Evolutionary conservation across 2,329 filamentous ascomycete species (phyloP), one percentile per base, ranked within the genome.

Genomic region (Curvularia verruculosa): DNA sequence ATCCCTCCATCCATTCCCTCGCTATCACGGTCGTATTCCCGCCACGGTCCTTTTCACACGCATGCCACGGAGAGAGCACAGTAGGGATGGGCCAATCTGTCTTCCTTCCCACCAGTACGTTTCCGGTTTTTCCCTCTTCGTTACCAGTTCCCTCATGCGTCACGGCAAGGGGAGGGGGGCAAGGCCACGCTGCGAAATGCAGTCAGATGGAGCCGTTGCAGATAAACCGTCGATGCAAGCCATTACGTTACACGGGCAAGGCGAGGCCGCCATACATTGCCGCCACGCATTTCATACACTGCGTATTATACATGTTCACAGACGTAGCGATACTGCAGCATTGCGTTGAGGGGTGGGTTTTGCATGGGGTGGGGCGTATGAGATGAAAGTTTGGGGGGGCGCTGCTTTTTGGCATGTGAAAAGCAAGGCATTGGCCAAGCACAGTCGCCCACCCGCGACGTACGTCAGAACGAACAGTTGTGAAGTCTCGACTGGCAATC

Each of bases 401-500:
- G 15, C 44, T 29, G 28, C 28, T 10, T 28, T 39, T 55, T 67
- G 59, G 59, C 67, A 69, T 69, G 67, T 69, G 67, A 69, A 66
- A 69, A 60, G 24, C 21, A 26, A 24, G 40, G 23, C 40, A 51
- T 61, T 64, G 61, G 54, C 60, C 63, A 56, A n/a, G 60, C 47
- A 39, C 31, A 31, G 31, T 21, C 23, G 13, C 21, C 21, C 13
- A 15, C 12, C 15, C 21, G 28, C 49, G 26, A 59, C 56, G 54
- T 57, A 59, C 56, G 54, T 57, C 57, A 56, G 53, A 52, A 46
- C 46, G 50, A 15, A 29, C 10, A 41, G 12, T 26, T 24, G 40
- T 26, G 40, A 26, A 6, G 8, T 26, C 24, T 18, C 8, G 13
- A 15, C 40, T n/a, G 24, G 13, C 13, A 24, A 26, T n/a, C 13